Evolutionary conservation across 2,329 filamentous ascomycete species (phyloP).

Genomic region (Metarhizium guizhouense): DNA sequence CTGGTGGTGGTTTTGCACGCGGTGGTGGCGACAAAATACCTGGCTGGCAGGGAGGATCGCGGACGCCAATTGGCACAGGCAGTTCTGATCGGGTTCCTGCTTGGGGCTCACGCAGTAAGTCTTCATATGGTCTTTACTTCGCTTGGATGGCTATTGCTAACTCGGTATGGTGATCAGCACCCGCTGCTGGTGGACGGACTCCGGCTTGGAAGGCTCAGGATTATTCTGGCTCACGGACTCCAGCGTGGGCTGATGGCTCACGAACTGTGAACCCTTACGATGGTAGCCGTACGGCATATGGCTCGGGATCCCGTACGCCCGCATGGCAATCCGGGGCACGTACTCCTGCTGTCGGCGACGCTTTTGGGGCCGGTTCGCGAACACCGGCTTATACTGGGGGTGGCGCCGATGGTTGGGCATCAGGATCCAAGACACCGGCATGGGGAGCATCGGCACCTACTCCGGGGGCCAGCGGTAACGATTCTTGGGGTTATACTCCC

Average conservation of each 20-base stretch:
- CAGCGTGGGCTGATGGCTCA: slow-evolving; percentile 61
- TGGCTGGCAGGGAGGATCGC: slow-evolving; percentile 56
- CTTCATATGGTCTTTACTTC: not conserved
- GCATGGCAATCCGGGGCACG: slow-evolving; percentile 72
- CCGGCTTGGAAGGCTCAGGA: slow-evolving; percentile 52
- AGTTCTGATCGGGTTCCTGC: slow-evolving; percentile 65
- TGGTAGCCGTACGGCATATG: slow-evolving; percentile 69
- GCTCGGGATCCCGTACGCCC: slow-evolving; percentile 61
- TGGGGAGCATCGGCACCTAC: slow-evolving; percentile 55
- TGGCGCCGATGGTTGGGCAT: slow-evolving; percentile 50
- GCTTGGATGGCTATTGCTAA: not conserved
- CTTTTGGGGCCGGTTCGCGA: slow-evolving; percentile 59
- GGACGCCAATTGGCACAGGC: slow-evolving; percentile 55
- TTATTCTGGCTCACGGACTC: slow-evolving; percentile 52
- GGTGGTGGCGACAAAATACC: slow-evolving; percentile 37
- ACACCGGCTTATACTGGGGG: slow-evolving; percentile 49
- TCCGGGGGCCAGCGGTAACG: slow-evolving; percentile 46
- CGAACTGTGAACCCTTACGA: slow-evolving; percentile 63
- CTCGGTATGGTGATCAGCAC: slow-evolving; percentile 29
- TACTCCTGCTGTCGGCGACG: slow-evolving; percentile 53
- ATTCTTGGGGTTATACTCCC: slow-evolving; percentile 52
- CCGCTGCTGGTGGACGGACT: slow-evolving; percentile 48
- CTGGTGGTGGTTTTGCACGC: slow-evolving; percentile 31
- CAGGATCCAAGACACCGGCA: slow-evolving; percentile 69
- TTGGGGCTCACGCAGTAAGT: slow-evolving; percentile 64